Percentiles rank a stretch among this genome's conserved stretches.
phyloP scores from a whole-genome alignment of 2,329 filamentous ascomycete species.

The Periconia macrospinosa region DNA sequence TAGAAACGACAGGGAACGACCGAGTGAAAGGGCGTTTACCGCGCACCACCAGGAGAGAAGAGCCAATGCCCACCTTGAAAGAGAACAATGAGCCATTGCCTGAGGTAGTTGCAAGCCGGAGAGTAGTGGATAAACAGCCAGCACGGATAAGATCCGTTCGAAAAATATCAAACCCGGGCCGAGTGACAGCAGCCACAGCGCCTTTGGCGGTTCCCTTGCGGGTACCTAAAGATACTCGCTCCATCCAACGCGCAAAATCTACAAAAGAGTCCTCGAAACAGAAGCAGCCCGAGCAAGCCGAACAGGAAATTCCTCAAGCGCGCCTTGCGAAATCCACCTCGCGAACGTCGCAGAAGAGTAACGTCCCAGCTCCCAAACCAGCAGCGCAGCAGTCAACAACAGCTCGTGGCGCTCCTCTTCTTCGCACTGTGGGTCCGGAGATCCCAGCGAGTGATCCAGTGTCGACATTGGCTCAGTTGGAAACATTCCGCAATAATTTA shows the following conservation, averaged over 20 bases:
- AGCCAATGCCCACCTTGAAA: conserved; percentile 32
- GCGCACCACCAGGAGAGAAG: conserved; percentile 24
- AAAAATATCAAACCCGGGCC: conserved; percentile 38
- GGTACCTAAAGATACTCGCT: conserved; percentile 30
- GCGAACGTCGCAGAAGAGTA: conserved; percentile 21
- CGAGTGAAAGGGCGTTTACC: conserved; percentile 29
- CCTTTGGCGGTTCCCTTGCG: conserved; percentile 30
- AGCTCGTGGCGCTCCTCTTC: conserved; percentile 19
- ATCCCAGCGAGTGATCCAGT: conserved; percentile 47
- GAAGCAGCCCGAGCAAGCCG: conserved; percentile 10
- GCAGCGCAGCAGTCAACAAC: conserved; percentile 18
- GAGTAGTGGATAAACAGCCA: conserved; percentile 38
- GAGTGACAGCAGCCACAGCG: conserved; percentile 34
- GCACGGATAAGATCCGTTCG: conserved; percentile 39
- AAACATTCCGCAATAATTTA: conserved; percentile 51
- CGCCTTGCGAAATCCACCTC: conserved; percentile 22
- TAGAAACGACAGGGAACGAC: conserved; percentile 52
- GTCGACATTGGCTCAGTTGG: conserved; percentile 49
- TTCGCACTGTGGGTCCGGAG: conserved; percentile 30
- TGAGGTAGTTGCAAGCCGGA: conserved; percentile 28
- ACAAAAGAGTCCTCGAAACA: conserved; percentile 27
- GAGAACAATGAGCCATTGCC: conserved; percentile 40
- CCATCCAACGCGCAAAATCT: conserved; percentile 26
- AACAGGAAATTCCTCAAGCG: conserved; percentile 22
- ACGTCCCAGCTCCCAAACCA: conserved; percentile 18